Evolutionary conservation across 2,329 filamentous ascomycete species (phyloP).

Genomic region (Aureobasidium musti): DNA sequence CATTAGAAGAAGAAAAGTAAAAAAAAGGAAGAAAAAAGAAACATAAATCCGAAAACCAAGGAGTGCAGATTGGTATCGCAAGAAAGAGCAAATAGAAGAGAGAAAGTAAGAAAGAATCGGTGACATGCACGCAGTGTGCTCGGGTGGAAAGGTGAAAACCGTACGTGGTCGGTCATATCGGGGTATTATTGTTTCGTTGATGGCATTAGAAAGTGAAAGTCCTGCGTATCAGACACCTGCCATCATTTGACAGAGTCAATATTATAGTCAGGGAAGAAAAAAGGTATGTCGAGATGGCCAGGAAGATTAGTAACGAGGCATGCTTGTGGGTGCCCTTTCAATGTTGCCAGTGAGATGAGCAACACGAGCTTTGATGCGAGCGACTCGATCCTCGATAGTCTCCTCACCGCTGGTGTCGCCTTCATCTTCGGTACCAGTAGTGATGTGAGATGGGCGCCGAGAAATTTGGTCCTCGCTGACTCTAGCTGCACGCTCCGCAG

Average conservation of each 20-base stretch:
- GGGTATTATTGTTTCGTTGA: constrained; percentile 18
- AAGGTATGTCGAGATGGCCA: not conserved
- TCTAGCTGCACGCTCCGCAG: constrained; percentile 73
- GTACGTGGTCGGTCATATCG: not conserved
- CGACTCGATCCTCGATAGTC: constrained; percentile 94
- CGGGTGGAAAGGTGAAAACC: not conserved
- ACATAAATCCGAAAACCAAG: not conserved
- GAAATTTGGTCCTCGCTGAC: constrained; percentile 65
- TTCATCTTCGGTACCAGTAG: constrained; percentile 68
- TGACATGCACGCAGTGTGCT: not conserved
- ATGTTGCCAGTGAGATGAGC: constrained; percentile 72
- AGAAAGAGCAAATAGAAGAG: not conserved
- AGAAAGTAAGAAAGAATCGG: not conserved
- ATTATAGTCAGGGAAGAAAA: not conserved
- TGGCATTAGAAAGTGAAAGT: constrained; percentile 6
- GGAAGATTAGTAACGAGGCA: not conserved
- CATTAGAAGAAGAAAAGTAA: not conserved
- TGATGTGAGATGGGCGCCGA: constrained; percentile 54
- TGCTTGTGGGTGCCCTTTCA: not conserved
- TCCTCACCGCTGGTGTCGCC: constrained; percentile 95
- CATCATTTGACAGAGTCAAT: not conserved
- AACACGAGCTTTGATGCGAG: constrained; percentile 95
- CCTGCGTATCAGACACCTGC: not conserved
- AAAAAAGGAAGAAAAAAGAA: not conserved
- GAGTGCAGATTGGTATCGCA: constrained; percentile 11